Percentiles rank a stretch among this genome's conserved stretches.
These are phyloP conservation scores for Trichoderma citrinoviride DNA, from an alignment of 2,329 filamentous ascomycete genomes.

Conservation along the genomic window DNA sequence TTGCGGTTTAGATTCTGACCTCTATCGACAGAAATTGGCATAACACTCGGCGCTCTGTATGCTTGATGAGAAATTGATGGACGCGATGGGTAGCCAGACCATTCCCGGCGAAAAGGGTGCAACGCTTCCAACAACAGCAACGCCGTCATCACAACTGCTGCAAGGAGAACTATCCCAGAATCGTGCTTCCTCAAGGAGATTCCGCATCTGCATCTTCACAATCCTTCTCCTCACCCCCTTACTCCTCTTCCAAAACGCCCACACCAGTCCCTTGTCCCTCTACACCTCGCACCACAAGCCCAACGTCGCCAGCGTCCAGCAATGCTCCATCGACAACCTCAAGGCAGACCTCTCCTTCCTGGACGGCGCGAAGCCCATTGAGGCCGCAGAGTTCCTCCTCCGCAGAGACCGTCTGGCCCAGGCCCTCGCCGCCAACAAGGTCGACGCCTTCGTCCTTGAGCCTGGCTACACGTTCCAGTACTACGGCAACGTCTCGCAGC, in stretches of 20 bases:
- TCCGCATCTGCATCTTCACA: background rate
- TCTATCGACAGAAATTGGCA: background rate
- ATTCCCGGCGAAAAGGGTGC: background rate
- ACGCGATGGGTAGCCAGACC: background rate
- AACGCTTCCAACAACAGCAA: background rate
- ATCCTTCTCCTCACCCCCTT: background rate
- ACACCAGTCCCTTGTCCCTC: background rate
- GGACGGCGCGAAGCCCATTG: slow-evolving; percentile 46
- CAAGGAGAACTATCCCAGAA: background rate
- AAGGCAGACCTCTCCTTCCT: slow-evolving; percentile 51
- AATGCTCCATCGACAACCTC: slow-evolving; percentile 54
- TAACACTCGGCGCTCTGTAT: background rate
- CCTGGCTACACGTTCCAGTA: slow-evolving; percentile 63
- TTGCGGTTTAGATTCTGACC: background rate
- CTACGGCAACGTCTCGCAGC: slow-evolving; percentile 60
- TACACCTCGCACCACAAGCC: background rate
- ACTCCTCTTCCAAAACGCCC: background rate
- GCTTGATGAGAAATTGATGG: no score
- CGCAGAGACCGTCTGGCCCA: slow-evolving; percentile 56
- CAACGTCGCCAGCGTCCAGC: slow-evolving; percentile 26
- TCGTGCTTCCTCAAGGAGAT: background rate
- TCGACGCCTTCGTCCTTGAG: slow-evolving; percentile 61
- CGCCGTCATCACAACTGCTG: background rate
- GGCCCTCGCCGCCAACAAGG: slow-evolving; percentile 49
- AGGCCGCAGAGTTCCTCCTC: slow-evolving; percentile 50